Conservation (phyloP, 169 alveolate genomes). For the Cyclospora cayetanensis region DNA sequence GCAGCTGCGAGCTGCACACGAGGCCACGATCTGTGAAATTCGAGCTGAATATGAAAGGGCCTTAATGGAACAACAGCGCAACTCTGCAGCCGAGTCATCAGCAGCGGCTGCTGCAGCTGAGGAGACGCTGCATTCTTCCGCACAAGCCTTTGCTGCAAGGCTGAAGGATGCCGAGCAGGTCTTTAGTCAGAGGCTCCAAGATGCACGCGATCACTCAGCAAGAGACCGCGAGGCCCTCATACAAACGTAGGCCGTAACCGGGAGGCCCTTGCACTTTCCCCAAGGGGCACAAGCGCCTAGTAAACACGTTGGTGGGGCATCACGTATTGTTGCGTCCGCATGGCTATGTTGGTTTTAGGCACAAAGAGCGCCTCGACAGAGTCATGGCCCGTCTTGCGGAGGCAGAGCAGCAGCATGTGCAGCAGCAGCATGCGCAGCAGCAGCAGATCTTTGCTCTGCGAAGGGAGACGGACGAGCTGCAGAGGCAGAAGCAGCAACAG, state of each 20-base stretch:
- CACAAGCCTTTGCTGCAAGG: conserved; percentile 1
- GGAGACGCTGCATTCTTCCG: not conserved
- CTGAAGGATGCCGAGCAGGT: not conserved
- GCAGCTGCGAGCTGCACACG: conserved; percentile 35
- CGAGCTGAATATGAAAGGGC: not conserved
- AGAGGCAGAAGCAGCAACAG: conserved; percentile 53
- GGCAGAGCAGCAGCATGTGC: conserved; percentile 16
- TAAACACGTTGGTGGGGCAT: no score
- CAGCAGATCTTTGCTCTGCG: conserved; percentile 3
- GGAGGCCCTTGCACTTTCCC: no score
- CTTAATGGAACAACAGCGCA: conserved; percentile 22
- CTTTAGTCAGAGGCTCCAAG: not conserved
- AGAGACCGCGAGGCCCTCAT: not conserved
- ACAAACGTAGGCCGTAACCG: not conserved
- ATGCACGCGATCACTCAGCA: not conserved
- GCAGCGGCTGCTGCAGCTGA: not conserved
- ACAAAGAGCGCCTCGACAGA: not conserved
- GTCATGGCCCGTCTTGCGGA: not conserved
- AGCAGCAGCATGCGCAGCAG: conserved; percentile 41
- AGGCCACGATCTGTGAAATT: not conserved
- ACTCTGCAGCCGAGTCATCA: conserved; percentile 2
- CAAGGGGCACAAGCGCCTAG: no score
- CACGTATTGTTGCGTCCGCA: no score
- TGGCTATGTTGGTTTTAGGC: no score
- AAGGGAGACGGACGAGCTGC: conserved; percentile 22